Conservation (phyloP, 306 rosid species). For the Corylus avellana region DNA sequence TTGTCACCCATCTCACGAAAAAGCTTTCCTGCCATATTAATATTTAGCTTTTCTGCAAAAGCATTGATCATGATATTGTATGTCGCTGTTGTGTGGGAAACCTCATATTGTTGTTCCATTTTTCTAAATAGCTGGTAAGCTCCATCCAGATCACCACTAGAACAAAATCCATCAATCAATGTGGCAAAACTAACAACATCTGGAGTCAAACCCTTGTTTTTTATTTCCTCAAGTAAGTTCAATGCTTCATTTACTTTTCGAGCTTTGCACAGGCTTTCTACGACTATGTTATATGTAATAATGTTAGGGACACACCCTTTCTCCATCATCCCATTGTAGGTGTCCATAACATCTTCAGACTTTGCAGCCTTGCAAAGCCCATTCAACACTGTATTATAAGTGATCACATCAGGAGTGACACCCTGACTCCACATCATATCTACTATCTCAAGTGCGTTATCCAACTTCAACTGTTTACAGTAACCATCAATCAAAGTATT, state of each 20-base stretch:
- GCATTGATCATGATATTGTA: slow-evolving; percentile 71
- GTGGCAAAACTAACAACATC: slow-evolving; percentile 74
- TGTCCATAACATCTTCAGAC: slow-evolving; percentile 61
- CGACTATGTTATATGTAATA: slow-evolving; percentile 65
- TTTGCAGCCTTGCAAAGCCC: slow-evolving; percentile 87
- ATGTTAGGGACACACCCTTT: slow-evolving; percentile 70
- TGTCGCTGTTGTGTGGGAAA: slow-evolving; percentile 64
- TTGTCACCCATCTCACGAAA: slow-evolving; percentile 60
- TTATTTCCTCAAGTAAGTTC: slow-evolving; percentile 62
- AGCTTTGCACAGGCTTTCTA: slow-evolving; percentile 83
- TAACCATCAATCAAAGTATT: slow-evolving; percentile 88
- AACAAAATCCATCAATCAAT: slow-evolving; percentile 63
- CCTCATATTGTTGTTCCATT: slow-evolving; percentile 43
- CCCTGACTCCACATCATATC: slow-evolving; percentile 78
- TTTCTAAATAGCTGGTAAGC: slow-evolving; percentile 63
- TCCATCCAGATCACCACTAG: slow-evolving; percentile 67
- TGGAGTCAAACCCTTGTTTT: slow-evolving; percentile 55
- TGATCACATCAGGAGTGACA: slow-evolving; percentile 85
- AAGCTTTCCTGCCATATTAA: slow-evolving; percentile 54
- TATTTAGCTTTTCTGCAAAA: slow-evolving; percentile 65
- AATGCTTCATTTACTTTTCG: slow-evolving; percentile 62
- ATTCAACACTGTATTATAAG: slow-evolving; percentile 75
- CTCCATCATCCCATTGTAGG: slow-evolving; percentile 65
- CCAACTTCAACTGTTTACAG: slow-evolving; percentile 70
- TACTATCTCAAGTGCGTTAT: slow-evolving; percentile 58